Evolutionary conservation across 2,329 filamentous ascomycete species (phyloP), one percentile per base, ranked within the genome.

Genomic region (Sporothrix phasma): DNA sequence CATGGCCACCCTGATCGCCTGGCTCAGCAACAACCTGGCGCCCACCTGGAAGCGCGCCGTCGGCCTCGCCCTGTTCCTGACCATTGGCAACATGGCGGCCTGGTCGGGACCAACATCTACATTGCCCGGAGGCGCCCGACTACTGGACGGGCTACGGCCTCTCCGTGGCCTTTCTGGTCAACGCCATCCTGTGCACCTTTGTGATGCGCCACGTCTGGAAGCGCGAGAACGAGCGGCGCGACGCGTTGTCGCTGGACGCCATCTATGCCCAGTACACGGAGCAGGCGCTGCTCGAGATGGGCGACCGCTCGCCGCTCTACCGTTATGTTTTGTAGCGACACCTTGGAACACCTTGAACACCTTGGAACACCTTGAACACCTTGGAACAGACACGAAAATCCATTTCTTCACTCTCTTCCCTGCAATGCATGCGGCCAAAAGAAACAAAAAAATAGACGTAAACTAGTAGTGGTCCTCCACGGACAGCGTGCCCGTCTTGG

Each of bases 1-100:
- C 67, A 77, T 81, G 7, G 77, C 78, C 1, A 73, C 76, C n/a
- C 75, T 76, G n/a, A 74, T 81, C 61, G 77, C 79, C 2, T 81
- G 79, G 79, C 79, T 81, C 60, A 76, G 75, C 41, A 80, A 79
- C 70, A 82, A 81, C 67, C 79, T 82, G 49, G 77, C 77, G 17
- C 78, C 77, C n/a, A 77, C 75, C 19, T 71, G 88, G 10, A 92
- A 92, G 73, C 79, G 89, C 37, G 88, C 67, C 19, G 65, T 64
- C 22, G 64, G n/a, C 64, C 17, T 65, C 64, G 26, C 66, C 65
- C 15, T 61, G n/a, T n/a, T 67, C 29, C 66, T 66, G 56, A 58
- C 63, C 43, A 66, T 66, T 29, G 45, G 65, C 45, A 68, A 68
- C 58, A 43, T 15, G 60, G 62, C 15, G 66, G 67, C n/a, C 61